A percentile compares a stretch with the other conserved stretches of the same genome.
Evolutionary conservation across 208 protist species (phyloP).

Genomic region (Plasmodiophora brassicae): DNA sequence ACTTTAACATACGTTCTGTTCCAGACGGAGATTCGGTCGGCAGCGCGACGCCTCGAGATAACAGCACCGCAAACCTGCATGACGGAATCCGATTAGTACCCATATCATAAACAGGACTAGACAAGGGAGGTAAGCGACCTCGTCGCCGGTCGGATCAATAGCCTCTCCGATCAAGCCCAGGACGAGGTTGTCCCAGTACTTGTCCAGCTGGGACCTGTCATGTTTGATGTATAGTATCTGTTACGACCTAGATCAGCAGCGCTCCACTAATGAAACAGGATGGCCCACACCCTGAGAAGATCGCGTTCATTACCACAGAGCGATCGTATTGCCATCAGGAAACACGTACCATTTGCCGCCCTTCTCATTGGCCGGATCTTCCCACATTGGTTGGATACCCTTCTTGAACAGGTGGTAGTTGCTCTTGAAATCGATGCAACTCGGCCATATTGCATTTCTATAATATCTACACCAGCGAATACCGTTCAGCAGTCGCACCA

Average conservation of each 20-base stretch:
- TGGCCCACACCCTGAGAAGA: not conserved
- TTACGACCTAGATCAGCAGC: not conserved
- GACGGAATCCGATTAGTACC: not conserved
- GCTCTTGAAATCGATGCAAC: not conserved
- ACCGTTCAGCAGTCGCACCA: not conserved
- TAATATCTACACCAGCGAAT: not conserved
- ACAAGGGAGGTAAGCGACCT: not conserved
- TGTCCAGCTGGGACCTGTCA: not conserved
- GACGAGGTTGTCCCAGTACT: not conserved
- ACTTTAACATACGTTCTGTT: not conserved
- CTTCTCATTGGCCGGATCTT: slow-evolving; percentile 32
- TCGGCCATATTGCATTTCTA: not conserved
- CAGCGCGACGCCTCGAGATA: not conserved
- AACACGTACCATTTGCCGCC: slow-evolving; percentile 32
- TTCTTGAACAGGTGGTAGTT: slow-evolving; percentile 36
- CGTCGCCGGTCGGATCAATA: not conserved
- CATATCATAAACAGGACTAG: not conserved
- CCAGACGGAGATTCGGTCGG: not conserved
- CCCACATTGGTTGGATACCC: slow-evolving; percentile 38
- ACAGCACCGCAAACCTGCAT: not conserved
- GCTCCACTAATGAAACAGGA: not conserved
- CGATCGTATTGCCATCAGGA: not conserved
- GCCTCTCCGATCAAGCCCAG: not conserved
- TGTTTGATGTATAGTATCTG: not conserved
- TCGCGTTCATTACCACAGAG: not conserved